Evolutionary conservation across 495 filamentous ascomycete species (phyloP).

Genomic region (Hypoxylon intermedium): DNA sequence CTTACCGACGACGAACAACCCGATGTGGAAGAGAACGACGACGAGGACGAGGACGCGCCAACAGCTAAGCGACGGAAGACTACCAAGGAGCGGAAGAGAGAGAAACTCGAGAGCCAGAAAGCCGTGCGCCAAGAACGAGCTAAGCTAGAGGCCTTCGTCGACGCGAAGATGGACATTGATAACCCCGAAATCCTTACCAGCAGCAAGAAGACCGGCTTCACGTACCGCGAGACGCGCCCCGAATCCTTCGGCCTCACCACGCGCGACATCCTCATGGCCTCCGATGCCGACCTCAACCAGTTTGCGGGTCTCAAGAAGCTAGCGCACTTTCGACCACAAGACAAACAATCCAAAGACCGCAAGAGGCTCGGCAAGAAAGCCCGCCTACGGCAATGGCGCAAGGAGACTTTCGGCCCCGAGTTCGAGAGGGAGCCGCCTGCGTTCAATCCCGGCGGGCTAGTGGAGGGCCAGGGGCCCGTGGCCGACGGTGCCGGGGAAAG

Average conservation of each 20-base stretch:
- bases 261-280: conserved; percentile 89
- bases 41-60: conserved; percentile 48
- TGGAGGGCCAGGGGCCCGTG: conserved; percentile 29
- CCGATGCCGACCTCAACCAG: conserved; percentile 84
- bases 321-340: conserved; percentile 82
- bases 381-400: conserved; percentile 85
- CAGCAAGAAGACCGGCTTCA: conserved; percentile 60
- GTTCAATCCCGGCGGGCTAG: conserved; percentile 49
- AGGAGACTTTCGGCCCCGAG: conserved; percentile 84
- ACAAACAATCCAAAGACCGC: conserved; percentile 86
- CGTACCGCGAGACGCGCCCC: conserved; percentile 93
- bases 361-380: conserved; percentile 92
- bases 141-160: conserved; percentile 85
- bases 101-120: conserved; percentile 73
- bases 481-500: conserved; percentile 2
- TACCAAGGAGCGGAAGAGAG: conserved; percentile 67
- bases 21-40: conserved; percentile 46
- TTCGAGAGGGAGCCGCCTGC: conserved; percentile 57
- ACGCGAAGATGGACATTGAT: conserved; percentile 77
- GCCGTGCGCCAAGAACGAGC: conserved; percentile 77
- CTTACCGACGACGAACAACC: conserved; percentile 57
- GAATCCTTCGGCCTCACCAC: conserved; percentile 86
- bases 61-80: conserved; percentile 66
- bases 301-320: conserved; percentile 95
- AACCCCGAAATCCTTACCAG: conserved; percentile 61